phyloP scores from a whole-genome alignment of 2,329 filamentous ascomycete species.

The Fusarium verrucosum region DNA sequence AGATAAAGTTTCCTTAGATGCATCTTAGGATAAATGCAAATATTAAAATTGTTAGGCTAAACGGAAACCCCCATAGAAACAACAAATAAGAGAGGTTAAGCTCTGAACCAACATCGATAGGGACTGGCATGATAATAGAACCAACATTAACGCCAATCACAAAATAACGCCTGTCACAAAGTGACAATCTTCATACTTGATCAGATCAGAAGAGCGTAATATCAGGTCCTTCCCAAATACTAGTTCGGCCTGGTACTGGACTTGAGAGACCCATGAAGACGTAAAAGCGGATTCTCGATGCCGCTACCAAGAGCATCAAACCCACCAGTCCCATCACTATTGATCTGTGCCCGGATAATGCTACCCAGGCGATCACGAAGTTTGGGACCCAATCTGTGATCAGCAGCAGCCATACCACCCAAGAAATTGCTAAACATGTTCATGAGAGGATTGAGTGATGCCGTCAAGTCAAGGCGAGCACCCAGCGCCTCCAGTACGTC shows the following conservation, averaged over 20 bases:
- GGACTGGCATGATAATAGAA: neutral
- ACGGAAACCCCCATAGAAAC: no score
- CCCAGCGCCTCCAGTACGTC: neutral
- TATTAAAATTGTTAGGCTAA: no score
- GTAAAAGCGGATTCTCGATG: constrained; percentile 7
- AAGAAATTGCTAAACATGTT: constrained; percentile 7
- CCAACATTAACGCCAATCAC: neutral
- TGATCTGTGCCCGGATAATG: neutral
- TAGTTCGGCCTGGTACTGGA: neutral
- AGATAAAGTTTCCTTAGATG: no score
- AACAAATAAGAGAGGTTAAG: no score
- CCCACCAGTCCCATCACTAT: neutral
- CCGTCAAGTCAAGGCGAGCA: neutral
- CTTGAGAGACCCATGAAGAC: constrained; percentile 1
- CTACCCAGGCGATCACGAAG: neutral
- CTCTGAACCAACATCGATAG: no score
- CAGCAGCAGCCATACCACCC: neutral
- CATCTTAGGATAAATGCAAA: no score
- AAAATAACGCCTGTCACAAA: neutral
- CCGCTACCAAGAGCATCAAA: constrained; percentile 3
- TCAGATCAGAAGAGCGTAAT: neutral
- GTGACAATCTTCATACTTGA: neutral
- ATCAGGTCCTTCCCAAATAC: neutral
- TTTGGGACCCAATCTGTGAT: neutral
- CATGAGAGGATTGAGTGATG: constrained; percentile 10